These are phyloP conservation scores for Myriosclerotinia scirpicola DNA, from an alignment of 2,329 filamentous ascomycete genomes.

Conservation along the genomic window DNA sequence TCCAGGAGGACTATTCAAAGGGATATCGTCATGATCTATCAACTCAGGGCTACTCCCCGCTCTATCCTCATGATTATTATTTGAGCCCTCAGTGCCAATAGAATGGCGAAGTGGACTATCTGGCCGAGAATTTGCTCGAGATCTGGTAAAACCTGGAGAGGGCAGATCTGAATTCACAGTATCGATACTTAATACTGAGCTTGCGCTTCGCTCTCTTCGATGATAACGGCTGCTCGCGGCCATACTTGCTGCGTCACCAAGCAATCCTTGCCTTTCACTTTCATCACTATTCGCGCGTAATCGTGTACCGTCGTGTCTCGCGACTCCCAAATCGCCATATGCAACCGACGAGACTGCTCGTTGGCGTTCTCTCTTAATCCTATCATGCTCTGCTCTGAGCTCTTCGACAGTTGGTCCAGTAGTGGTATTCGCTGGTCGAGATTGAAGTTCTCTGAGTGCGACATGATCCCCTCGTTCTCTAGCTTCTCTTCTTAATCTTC, in stretches of 20 bases:
- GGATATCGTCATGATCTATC: slow-evolving; percentile 37
- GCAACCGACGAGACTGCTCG: slow-evolving; percentile 72
- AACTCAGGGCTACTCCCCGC: slow-evolving; percentile 40
- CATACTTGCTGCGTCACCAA: slow-evolving; percentile 64
- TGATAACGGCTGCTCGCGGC: slow-evolving; percentile 44
- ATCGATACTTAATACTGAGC: slow-evolving; percentile 56
- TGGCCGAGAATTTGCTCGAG: slow-evolving; percentile 47
- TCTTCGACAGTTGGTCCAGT: slow-evolving; percentile 56
- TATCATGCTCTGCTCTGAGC: slow-evolving; percentile 55
- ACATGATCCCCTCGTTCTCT: slow-evolving; percentile 67
- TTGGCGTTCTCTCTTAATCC: slow-evolving; percentile 59
- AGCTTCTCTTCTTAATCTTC: slow-evolving; percentile 68
- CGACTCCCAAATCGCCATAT: slow-evolving; percentile 74
- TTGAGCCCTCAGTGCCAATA: slow-evolving; percentile 23
- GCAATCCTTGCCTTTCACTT: slow-evolving; percentile 66
- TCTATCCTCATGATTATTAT: slow-evolving; percentile 29
- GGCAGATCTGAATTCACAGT: slow-evolving; percentile 47
- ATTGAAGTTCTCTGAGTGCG: slow-evolving; percentile 63
- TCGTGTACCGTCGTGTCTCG: slow-evolving; percentile 73
- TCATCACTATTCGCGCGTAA: slow-evolving; percentile 72
- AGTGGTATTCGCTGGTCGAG: slow-evolving; percentile 50
- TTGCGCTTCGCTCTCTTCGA: slow-evolving; percentile 50
- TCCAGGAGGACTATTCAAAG: slow-evolving; percentile 37
- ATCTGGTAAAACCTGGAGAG: slow-evolving; percentile 44
- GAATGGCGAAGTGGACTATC: slow-evolving; percentile 41